Evolutionary conservation across 768 basidiomycete genomes (phyloP), one percentile per base, ranked within the genome.

Genomic region (Rhizopogon salebrosus): DNA sequence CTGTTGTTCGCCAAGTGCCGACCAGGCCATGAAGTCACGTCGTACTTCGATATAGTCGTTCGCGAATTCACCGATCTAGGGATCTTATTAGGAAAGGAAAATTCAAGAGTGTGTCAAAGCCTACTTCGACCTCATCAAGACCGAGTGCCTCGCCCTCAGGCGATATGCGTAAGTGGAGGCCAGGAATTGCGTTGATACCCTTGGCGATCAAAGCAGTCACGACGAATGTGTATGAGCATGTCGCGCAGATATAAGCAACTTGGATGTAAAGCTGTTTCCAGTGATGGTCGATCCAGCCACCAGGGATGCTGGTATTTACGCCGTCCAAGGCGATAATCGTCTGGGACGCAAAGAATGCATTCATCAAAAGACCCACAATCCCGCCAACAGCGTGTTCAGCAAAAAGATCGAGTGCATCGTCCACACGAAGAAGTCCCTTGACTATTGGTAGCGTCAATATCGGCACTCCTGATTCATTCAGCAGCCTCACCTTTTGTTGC

Each of bases 341-440:
- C 5, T 70, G 69, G 20, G 85, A 80, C 14, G 85, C 92, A 60
- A 94, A 92, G 60, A 94, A 76, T 14, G 71, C 91, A 52, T 88
- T 92, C 58, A 77, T 57, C 43, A 91, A 64, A 14, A 89, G 75
- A 39, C 91, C 93, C 48, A 89, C 69, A 37, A 90, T 80, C 23
- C 92, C 90, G 6, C 91, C 92, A 37, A 95, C 71, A 35, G 87
- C 94, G 73, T 97, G 94, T 61, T 91, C 85, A 16, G 93, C 92
- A 65, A 92, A 95, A 41, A 94, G 79, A 76, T 98, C 94, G 46
- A 97, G 84, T 0, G 92, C 84, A 62, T 95, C 94, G 64, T 97
- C 94, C 51, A 93, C 80, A 16, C 73, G 70, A 50, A 93, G 55
- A 31, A 87, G 62, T 57, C 79, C 78, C 69, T 90, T 89, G 22